These are phyloP conservation scores for Sporothrix globosa DNA, from an alignment of 2,329 filamentous ascomycete genomes.

Conservation along the genomic window DNA sequence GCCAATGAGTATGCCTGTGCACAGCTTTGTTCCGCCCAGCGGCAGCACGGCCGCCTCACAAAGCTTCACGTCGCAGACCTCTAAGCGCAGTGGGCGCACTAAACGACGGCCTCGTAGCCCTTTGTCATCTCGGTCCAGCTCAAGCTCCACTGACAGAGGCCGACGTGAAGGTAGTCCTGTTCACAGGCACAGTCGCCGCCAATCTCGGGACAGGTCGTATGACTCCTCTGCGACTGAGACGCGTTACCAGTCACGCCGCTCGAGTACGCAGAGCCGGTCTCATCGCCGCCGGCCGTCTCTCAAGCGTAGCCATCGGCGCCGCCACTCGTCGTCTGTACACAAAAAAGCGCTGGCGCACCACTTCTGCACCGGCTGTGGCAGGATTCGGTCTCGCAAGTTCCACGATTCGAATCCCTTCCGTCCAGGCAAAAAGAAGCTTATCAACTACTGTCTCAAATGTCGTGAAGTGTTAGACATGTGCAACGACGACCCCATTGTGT, in stretches of 20 bases:
- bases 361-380: conserved; percentile 51
- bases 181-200: not conserved
- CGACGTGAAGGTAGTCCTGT: not conserved
- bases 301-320: not conserved
- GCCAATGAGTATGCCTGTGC: conserved; percentile 12
- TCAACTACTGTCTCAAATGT: conserved; percentile 46
- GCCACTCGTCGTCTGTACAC: not conserved
- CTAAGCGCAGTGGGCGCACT: not conserved
- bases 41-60: not conserved
- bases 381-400: conserved; percentile 47
- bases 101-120: not conserved
- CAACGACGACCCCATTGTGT: not conserved
- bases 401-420: conserved; percentile 45
- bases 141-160: not conserved
- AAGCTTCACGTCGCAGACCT: not conserved
- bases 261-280: not conserved
- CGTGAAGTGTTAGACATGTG: conserved; percentile 31
- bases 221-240: not conserved
- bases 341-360: conserved; percentile 42
- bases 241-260: not conserved
- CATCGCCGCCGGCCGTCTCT: conserved; percentile 8
- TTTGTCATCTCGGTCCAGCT: not conserved
- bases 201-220: not conserved
- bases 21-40: not conserved
- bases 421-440: conserved; percentile 41